These are phyloP conservation scores for Neurospora sublineolata DNA, from an alignment of 495 filamentous ascomycete species.

Conservation along the genomic window DNA sequence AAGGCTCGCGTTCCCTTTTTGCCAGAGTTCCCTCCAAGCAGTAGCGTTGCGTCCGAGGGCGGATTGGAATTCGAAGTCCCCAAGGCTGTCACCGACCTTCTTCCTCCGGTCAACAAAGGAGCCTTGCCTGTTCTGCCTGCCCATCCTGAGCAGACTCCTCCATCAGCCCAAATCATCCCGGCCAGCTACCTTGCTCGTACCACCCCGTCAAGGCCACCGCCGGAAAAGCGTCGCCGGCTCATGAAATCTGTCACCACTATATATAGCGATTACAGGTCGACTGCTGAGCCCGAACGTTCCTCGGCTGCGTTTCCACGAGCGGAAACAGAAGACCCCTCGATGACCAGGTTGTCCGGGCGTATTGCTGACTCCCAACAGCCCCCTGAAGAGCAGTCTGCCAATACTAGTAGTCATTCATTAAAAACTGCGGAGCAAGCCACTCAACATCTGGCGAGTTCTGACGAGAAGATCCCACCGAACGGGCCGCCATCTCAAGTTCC, in stretches of 20 bases:
- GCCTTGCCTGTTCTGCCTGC: constrained; percentile 3
- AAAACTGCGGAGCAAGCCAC: neutral
- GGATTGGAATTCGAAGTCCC: constrained; percentile 46
- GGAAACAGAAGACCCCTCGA: neutral
- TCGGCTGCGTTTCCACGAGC: neutral
- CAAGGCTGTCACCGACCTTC: constrained; percentile 29
- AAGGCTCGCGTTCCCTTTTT: neutral
- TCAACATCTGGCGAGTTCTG: constrained; percentile 3
- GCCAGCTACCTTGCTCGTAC: constrained; percentile 11
- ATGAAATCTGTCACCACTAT: constrained; percentile 1
- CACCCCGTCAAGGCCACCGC: neutral
- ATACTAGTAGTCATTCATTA: neutral
- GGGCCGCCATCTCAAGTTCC: constrained; percentile 14
- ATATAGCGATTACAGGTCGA: neutral
- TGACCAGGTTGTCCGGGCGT: neutral
- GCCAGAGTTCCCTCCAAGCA: constrained; percentile 20
- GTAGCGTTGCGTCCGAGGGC: constrained; percentile 30
- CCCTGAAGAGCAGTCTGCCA: neutral
- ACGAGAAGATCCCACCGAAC: constrained; percentile 11
- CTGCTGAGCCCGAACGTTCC: neutral
- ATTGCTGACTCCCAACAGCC: neutral
- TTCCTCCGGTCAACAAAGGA: constrained; percentile 11
- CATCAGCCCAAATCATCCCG: constrained; percentile 33
- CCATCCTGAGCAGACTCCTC: constrained; percentile 16
- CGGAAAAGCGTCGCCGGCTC: constrained; percentile 5